Evolutionary conservation across 192 early-diverging fungal genomes (phyloP), one percentile per base, ranked within the genome.

Genomic region (Entomortierella parvispora): DNA sequence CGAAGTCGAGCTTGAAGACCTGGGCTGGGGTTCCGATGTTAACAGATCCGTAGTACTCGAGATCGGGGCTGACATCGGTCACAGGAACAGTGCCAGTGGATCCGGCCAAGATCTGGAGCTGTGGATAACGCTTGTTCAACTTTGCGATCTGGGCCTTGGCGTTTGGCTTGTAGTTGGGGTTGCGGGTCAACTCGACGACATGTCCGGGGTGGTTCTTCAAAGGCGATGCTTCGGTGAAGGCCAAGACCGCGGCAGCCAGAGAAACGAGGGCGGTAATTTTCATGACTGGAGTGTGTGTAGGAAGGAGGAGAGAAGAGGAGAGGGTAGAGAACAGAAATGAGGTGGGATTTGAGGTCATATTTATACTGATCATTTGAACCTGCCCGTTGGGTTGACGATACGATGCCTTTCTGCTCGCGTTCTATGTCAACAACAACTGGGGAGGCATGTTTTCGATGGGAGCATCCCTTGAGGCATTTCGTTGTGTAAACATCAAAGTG

Each of bases 11-110:
- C 69, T 89, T 90, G 80, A 91, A 84, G 18, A 66, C 71, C 58
- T 90, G 87, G 31, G 87, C 83, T 45, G 90, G 90, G 42, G 90
- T 85, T n/a, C 90, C 90, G 45, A 90, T 78, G 5, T 80, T 62
- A 29, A 90, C 86, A 23, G 69, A 77, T 66, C 84, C 87, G 60
- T 91, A 90, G 64, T 91, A 91, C 80, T 91, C 31, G 2, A 49
- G 23, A 15, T 18, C 37, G 37, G 37, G 37, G 37, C 37, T 40
- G 37, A 40, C 37, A 40, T 40, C 37, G 12, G 37, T 40, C 26
- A 83, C 17, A 49, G 47, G 15, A 14, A 54, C 25, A 11, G 4
- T 14, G 4, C 26, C 11, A 31, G 52, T 54, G 26, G 37, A 40
- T 5, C 7, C 37, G 12, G 37, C 37, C 4, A 57, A 20, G 9